A percentile compares a stretch with the other conserved stretches of the same genome.
phyloP scores from a whole-genome alignment of 73 alveolate genomes.

The Paramecium sexaurelia region DNA sequence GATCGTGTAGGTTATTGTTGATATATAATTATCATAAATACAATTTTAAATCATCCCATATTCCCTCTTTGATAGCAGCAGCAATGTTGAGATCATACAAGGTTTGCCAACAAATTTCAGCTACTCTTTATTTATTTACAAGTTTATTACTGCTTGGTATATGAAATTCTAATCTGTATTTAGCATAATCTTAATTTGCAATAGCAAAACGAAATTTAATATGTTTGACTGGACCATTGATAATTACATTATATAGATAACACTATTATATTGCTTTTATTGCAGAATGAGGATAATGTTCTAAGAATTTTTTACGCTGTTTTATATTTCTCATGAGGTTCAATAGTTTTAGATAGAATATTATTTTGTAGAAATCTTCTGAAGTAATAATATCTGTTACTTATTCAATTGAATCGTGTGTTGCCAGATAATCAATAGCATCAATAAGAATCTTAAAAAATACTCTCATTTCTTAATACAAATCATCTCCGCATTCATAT shows the following conservation, averaged over 20 bases:
- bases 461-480: neutral
- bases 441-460: neutral
- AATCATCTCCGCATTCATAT: neutral
- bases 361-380: neutral
- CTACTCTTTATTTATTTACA: neutral
- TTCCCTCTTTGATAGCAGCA: neutral
- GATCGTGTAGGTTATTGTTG: constrained; percentile 90
- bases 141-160: neutral
- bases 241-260: neutral
- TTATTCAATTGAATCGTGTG: neutral
- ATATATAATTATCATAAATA: neutral
- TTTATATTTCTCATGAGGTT: neutral
- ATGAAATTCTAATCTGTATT: neutral
- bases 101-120: neutral
- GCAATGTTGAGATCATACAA: neutral
- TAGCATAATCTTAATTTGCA: neutral
- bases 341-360: neutral
- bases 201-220: neutral
- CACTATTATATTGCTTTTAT: neutral
- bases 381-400: neutral
- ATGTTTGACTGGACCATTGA: neutral
- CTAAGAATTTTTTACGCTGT: neutral
- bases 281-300: neutral
- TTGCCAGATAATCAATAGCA: neutral
- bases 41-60: neutral